These are phyloP conservation scores for Exophiala dermatitidis DNA, from an alignment of 2,329 filamentous ascomycete species.

Conservation along the genomic window DNA sequence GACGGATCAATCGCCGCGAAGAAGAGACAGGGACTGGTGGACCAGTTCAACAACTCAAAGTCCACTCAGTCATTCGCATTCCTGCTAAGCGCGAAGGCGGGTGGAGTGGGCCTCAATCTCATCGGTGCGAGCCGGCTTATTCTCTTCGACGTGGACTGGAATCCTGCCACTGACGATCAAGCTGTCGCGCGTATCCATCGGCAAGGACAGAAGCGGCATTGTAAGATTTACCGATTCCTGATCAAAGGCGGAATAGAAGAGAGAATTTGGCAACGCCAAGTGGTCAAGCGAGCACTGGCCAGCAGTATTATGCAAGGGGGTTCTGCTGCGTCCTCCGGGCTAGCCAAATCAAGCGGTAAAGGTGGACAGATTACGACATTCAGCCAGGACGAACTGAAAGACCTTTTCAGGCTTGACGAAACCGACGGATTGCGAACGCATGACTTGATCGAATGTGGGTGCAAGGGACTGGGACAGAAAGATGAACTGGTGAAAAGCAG, in stretches of 20 bases:
- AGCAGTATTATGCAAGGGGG: conserved; percentile 60
- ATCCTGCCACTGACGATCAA: conserved; percentile 64
- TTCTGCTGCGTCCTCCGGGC: conserved; percentile 1
- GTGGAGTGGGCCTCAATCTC: conserved; percentile 62
- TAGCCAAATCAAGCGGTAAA: conserved; percentile 3
- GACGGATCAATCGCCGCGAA: conserved; percentile 59
- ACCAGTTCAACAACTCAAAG: conserved; percentile 59
- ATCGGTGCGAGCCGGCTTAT: conserved; percentile 63
- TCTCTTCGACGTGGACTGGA: conserved; percentile 70
- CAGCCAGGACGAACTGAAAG: conserved; percentile 57
- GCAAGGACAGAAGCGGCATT: conserved; percentile 61
- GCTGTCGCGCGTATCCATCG: conserved; percentile 69
- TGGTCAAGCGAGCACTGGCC: conserved; percentile 63
- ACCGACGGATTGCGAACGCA: conserved; percentile 59
- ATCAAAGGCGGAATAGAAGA: conserved; percentile 64
- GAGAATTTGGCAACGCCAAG: conserved; percentile 67
- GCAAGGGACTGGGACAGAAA: conserved; percentile 48
- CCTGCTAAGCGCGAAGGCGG: conserved; percentile 64
- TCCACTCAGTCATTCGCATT: conserved; percentile 58
- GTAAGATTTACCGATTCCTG: conserved; percentile 62
- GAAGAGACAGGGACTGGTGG: conserved; percentile 61
- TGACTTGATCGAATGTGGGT: conserved; percentile 57
- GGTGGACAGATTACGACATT: conserved; percentile 54
- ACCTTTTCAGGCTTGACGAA: conserved; percentile 60
- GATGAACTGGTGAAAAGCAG: background rate